phyloP scores from a whole-genome alignment of 1,284 basidiomycete genomes.

The Somion occarium region DNA sequence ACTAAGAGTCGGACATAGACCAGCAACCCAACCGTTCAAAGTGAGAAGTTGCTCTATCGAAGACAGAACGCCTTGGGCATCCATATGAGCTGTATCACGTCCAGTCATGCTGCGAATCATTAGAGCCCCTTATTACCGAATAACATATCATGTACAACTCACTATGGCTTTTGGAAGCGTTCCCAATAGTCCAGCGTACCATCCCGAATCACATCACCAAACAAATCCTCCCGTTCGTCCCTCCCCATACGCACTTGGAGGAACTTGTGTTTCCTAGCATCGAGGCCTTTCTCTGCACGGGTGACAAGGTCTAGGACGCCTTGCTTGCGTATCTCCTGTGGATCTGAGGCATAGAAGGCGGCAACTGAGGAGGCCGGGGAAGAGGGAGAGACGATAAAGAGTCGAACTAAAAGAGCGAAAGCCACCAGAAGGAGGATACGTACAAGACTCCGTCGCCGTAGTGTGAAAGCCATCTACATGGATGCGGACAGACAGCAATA shows the following conservation, averaged over 20 bases:
- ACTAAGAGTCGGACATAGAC: conserved; percentile 83
- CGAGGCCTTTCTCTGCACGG: conserved; percentile 76
- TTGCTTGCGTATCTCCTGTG: conserved; percentile 65
- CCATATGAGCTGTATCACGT: conserved; percentile 80
- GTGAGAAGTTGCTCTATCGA: conserved; percentile 88
- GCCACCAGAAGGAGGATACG: conserved; percentile 30
- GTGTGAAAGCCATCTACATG: conserved; percentile 25
- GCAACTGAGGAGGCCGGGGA: conserved; percentile 27
- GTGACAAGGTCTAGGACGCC: conserved; percentile 85
- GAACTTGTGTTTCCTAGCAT: conserved; percentile 84
- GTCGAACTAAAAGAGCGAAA: conserved; percentile 30
- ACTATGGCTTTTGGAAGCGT: conserved; percentile 87
- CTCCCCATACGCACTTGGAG: conserved; percentile 82
- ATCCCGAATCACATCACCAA: conserved; percentile 68
- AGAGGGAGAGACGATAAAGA: conserved; percentile 42
- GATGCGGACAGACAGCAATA: too few relatives aligned
- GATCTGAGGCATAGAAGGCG: conserved; percentile 25
- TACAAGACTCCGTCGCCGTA: conserved; percentile 33
- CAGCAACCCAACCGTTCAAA: conserved; percentile 99
- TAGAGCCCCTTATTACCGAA: too few relatives aligned
- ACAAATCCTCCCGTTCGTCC: conserved; percentile 78
- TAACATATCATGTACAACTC: conserved; percentile 25
- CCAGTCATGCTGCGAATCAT: conserved; percentile 67
- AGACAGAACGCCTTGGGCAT: conserved; percentile 81
- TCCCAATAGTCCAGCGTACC: conserved; percentile 88